Conservation (phyloP, 441 rosid genomes). For the Adansonia gregorii region DNA sequence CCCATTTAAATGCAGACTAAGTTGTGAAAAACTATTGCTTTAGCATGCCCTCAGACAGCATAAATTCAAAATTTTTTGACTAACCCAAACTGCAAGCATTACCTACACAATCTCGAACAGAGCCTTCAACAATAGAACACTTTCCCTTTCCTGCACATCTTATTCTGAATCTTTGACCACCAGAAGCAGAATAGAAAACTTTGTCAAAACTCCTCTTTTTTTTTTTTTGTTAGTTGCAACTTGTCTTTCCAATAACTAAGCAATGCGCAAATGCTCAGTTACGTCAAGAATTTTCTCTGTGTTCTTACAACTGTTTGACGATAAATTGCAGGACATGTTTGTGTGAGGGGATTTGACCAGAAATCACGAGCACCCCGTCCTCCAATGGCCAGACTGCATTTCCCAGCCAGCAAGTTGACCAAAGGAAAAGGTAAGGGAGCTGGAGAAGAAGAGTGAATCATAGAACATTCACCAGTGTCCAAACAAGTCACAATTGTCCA, state of each 20-base stretch:
- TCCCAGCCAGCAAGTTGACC: constrained; percentile 50
- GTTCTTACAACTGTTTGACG: not conserved
- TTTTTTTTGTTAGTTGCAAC: not conserved
- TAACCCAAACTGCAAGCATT: constrained; percentile 3
- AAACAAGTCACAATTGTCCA: constrained; percentile 24
- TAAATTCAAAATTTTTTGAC: not conserved
- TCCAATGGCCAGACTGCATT: constrained; percentile 56
- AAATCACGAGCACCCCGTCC: constrained; percentile 51
- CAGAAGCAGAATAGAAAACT: not conserved
- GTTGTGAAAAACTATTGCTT: constrained; percentile 5
- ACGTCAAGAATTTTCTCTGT: not conserved
- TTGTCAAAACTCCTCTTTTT: not conserved
- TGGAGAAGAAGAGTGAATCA: constrained; percentile 28
- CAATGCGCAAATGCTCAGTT: not conserved
- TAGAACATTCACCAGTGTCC: constrained; percentile 1
- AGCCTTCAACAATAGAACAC: not conserved
- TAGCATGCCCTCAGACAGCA: not conserved
- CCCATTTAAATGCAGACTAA: not conserved
- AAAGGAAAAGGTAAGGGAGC: constrained; percentile 34
- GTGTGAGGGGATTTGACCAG: constrained; percentile 58
- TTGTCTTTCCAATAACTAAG: constrained; percentile 8
- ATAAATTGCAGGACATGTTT: constrained; percentile 49
- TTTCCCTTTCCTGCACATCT: not conserved
- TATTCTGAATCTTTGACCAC: not conserved
- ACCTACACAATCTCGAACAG: not conserved